Evolutionary conservation across 106 monocot species (phyloP), one percentile per base, ranked within the genome.

Genomic region (Narthecium ossifragum): DNA sequence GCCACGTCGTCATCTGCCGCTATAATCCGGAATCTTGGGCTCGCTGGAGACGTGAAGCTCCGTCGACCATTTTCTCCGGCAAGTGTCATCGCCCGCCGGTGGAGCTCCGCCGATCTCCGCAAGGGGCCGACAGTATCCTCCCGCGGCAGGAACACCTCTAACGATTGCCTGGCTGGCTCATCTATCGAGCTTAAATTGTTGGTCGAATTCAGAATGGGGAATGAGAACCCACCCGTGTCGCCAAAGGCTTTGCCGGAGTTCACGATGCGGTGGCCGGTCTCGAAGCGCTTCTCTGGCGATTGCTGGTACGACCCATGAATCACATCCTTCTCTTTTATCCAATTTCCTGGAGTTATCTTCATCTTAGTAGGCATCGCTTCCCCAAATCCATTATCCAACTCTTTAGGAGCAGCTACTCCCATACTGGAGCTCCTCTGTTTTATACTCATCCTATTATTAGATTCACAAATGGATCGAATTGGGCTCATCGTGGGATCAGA

Each of bases 81-180:
- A n/a, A n/a, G n/a, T 12, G 26, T 5, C 31, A 34, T 9, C 11
- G 56, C 8, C 28, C 56, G 28, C n/a, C 56, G 14, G 8, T 52
- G 56, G 23, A 23, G 27, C 51, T 57, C 56, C 5, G 32, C 8
- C 1, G 56, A 31, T 17, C 8, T 33, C 15, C 17, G 17, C n/a
- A 57, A 34, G 2, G 10, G 28, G 2, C 11, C 15, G 0, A 1
- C n/a, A n/a, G 56, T n/a, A 2, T 20, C 32, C 32, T 57, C 21
- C 26, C 6, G 13, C 8, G 60, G 60, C 26, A 40, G 43, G 43
- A 60, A 60, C 1, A 60, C 60, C 23, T 60, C 60, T 3, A 60
- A 43, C 6, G 60, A 60, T 40, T 41, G 43, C 8, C 60, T 23
- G 15, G 60, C 43, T 15, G 60, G 60, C 1, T 57, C 57, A n/a